Percentiles rank a stretch among this genome's conserved stretches.
phyloP scores from a whole-genome alignment of 305 asterid species.

The Rubia occidens region DNA sequence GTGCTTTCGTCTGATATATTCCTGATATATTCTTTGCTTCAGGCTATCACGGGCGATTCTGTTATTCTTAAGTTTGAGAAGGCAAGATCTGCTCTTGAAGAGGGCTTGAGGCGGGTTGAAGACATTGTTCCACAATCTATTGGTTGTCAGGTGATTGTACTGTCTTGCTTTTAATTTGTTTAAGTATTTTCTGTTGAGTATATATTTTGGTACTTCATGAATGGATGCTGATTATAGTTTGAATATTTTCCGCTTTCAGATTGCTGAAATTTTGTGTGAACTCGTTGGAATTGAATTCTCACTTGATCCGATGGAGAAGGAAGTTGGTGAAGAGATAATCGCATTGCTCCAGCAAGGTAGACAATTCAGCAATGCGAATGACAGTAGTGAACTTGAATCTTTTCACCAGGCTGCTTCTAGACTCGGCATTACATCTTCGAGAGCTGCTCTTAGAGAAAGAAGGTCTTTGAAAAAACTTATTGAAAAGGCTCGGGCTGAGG shows the following conservation, averaged over 20 bases:
- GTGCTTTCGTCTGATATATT: constrained; percentile 5
- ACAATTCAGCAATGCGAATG: constrained; percentile 56
- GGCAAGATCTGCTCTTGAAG: constrained; percentile 84
- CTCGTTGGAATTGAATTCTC: constrained; percentile 68
- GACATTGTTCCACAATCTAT: constrained; percentile 85
- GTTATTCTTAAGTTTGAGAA: constrained; percentile 82
- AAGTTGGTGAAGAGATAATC: constrained; percentile 80
- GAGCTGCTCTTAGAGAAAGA: constrained; percentile 95
- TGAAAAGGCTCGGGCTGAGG: constrained; percentile 86
- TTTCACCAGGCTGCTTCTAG: constrained; percentile 87
- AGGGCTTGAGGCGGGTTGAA: constrained; percentile 82
- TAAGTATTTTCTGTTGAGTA: not conserved
- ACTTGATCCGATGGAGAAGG: constrained; percentile 77
- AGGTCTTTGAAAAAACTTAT: constrained; percentile 88
- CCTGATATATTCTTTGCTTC: constrained; percentile 18
- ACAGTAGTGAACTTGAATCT: constrained; percentile 76
- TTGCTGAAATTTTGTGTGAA: constrained; percentile 61
- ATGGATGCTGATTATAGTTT: constrained; percentile 20
- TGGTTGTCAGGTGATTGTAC: constrained; percentile 61
- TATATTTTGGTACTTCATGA: not conserved
- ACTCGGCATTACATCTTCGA: constrained; percentile 82
- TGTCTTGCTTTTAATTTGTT: constrained; percentile 1
- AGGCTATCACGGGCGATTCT: constrained; percentile 98
- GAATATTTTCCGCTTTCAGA: constrained; percentile 35
- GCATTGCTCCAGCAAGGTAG: constrained; percentile 85